Base-by-base conservation (phyloP, 768 basidiomycete species). In the Pseudohyphozyma bogoriensis region DNA sequence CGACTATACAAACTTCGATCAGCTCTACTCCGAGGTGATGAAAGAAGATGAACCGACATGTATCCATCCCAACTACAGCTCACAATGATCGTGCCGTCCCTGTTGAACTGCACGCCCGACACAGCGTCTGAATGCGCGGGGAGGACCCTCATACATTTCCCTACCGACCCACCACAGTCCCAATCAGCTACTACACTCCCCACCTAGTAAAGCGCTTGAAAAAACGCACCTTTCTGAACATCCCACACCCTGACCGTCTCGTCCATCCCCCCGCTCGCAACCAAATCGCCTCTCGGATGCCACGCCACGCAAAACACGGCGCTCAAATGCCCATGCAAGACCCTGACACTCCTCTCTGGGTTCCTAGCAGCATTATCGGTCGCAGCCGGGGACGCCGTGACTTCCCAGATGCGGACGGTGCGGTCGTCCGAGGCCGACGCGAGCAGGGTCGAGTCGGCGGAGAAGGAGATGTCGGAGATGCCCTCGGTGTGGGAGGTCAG, bases 171-270 rank as follows among this genome's bases (percentile, higher is more conserved):
- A n/a, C 4, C 4, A 18, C 1, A n/a, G n/a, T 32, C 13, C 15
- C 18, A 6, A 22, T 31, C 46, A 56, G 49, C 55, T 28, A 3
- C 28, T 3, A 12, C n/a, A 28, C 44, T 32, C 22, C 22, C 29
- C 46, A 42, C 22, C 24, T 5, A 33, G 42, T 15, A 26, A 24
- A 16, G 8, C 36, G 8, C 26, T 16, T 18, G 20, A 13, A 37
- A 33, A 24, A 20, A 64, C 73, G 22, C 63, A 89, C 90, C 90
- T 80, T 85, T 78, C 29, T 87, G 83, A 31, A 93, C 84, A 72
- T 99, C 92, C 93, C 93, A 97, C n/a, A 97, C 80, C 51, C 89
- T 82, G 22, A 97, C 87, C 20, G 87, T 90, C 77, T 99, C 95
- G 69, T 99, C 95, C 70, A 87, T 92, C 1, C 87, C 87, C 33